These are phyloP conservation scores for Peterozyma toletana DNA, from an alignment of 805 yeast genomes.

Conservation along the genomic window DNA sequence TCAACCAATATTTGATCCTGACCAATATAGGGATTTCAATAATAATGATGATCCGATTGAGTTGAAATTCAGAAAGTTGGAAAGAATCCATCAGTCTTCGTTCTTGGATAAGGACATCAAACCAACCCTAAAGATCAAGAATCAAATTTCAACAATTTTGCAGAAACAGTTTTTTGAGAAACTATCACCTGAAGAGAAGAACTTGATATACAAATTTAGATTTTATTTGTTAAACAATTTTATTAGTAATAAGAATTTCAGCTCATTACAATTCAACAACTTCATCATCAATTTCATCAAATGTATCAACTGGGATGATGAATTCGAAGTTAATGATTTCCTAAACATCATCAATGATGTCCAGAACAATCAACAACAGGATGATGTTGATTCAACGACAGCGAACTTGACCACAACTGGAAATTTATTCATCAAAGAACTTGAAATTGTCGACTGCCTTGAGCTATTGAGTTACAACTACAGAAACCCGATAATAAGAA, in stretches of 20 bases:
- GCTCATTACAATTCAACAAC: slow-evolving; percentile 24
- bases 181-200: slow-evolving; percentile 75
- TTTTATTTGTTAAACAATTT: slow-evolving; percentile 64
- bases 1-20: slow-evolving; percentile 58
- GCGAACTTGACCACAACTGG: slow-evolving; percentile 7
- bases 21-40: slow-evolving; percentile 31
- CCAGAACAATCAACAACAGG: slow-evolving; percentile 8
- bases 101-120: slow-evolving; percentile 78
- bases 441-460: slow-evolving; percentile 34
- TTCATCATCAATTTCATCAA: slow-evolving; percentile 61
- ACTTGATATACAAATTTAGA: slow-evolving; percentile 84
- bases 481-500: slow-evolving; percentile 64
- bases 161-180: slow-evolving; percentile 79
- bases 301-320: slow-evolving; percentile 84
- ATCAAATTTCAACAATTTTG: slow-evolving; percentile 61
- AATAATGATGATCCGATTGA: slow-evolving; percentile 74
- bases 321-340: slow-evolving; percentile 72
- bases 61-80: slow-evolving; percentile 74
- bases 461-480: slow-evolving; percentile 80
- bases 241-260: slow-evolving; percentile 20
- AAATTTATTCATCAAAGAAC: slow-evolving; percentile 22
- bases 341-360: slow-evolving; percentile 31
- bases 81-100: slow-evolving; percentile 73
- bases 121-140: slow-evolving; percentile 80
- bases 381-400: neutral